These are phyloP conservation scores for Heliamphora pulchella DNA, from an alignment of 179 eudicot genomes.

Conservation along the genomic window DNA sequence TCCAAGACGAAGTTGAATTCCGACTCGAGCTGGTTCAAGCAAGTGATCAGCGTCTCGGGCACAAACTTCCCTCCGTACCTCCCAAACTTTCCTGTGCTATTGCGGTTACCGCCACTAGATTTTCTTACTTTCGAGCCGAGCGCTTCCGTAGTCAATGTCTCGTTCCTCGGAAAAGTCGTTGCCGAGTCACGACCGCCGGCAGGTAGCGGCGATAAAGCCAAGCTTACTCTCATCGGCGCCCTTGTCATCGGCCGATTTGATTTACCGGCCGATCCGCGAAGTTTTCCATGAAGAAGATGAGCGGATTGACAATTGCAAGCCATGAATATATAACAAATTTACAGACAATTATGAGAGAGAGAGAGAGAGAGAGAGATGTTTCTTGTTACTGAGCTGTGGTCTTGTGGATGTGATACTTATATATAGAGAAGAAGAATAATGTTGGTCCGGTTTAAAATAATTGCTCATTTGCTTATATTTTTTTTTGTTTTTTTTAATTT, in stretches of 20 bases:
- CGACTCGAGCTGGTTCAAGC: constrained; percentile 43
- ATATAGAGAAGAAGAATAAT: no score
- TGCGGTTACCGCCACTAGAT: not conserved
- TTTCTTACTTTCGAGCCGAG: not conserved
- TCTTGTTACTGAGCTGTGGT: no score
- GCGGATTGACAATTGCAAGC: not conserved
- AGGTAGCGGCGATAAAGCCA: not conserved
- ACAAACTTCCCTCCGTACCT: constrained; percentile 65
- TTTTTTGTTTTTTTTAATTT: no score
- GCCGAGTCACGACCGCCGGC: not conserved
- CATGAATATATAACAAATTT: no score
- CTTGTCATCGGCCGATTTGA: not conserved
- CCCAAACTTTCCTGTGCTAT: constrained; percentile 76
- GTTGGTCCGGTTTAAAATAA: no score
- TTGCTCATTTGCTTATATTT: no score
- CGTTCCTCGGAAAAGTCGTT: not conserved
- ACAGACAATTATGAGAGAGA: no score
- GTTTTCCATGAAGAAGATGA: not conserved
- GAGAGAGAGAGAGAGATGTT: no score
- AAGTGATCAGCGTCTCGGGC: constrained; percentile 53
- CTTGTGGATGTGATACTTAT: no score
- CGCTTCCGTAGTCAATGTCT: not conserved
- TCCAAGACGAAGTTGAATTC: constrained; percentile 40
- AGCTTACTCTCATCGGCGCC: not conserved
- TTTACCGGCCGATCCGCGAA: no score